A percentile compares a stretch with the other conserved stretches of the same genome.
phyloP scores from a whole-genome alignment of 2,329 filamentous ascomycete genomes.

The Fusarium nygamai region DNA sequence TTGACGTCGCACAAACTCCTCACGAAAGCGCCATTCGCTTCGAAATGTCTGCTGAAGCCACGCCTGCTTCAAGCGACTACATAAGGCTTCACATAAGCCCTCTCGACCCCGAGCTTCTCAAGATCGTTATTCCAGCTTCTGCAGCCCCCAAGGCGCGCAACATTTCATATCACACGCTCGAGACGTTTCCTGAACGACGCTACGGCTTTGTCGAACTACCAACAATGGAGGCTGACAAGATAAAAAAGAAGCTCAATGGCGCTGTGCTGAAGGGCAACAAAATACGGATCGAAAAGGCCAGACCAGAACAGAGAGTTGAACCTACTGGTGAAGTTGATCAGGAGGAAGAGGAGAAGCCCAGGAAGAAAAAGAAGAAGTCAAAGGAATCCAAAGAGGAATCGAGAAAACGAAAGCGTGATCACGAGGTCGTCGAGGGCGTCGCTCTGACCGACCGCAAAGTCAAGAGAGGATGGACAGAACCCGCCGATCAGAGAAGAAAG shows the following conservation, averaged over 20 bases:
- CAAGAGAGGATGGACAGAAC: constrained; percentile 89
- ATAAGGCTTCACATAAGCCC: constrained; percentile 83
- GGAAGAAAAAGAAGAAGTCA: constrained; percentile 47
- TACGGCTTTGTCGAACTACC: constrained; percentile 94
- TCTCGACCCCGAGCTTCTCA: constrained; percentile 78
- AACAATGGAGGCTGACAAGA: constrained; percentile 82
- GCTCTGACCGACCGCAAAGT: constrained; percentile 81
- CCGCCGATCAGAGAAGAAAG: constrained; percentile 60
- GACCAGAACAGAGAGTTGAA: constrained; percentile 59
- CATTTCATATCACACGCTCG: constrained; percentile 86
- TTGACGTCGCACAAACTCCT: constrained; percentile 33
- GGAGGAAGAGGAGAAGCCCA: constrained; percentile 42
- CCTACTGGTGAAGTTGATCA: constrained; percentile 48
- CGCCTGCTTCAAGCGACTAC: constrained; percentile 41
- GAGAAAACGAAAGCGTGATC: constrained; percentile 62
- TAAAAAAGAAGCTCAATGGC: constrained; percentile 91
- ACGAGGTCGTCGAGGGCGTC: constrained; percentile 69
- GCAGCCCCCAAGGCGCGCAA: constrained; percentile 75
- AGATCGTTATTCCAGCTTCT: constrained; percentile 75
- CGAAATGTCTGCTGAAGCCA: constrained; percentile 41
- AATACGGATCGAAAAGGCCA: constrained; percentile 84
- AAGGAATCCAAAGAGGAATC: constrained; percentile 50
- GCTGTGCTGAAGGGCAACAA: constrained; percentile 85
- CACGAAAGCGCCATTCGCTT: constrained; percentile 12
- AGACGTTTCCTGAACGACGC: constrained; percentile 88